phyloP scores from a whole-genome alignment of 140 eudicot species.

The Ambrosia hybrid region DNA sequence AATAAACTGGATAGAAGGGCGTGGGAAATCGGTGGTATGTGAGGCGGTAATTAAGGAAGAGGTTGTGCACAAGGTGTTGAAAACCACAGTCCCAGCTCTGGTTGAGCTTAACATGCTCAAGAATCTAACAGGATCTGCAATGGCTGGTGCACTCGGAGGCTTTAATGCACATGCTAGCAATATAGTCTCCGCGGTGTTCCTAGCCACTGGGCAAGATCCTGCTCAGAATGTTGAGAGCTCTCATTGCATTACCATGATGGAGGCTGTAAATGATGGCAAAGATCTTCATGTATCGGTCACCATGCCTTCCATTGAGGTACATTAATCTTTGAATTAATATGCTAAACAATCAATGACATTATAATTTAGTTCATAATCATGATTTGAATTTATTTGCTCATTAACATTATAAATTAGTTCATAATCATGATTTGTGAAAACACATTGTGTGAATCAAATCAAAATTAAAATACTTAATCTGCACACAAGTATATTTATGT shows the following conservation, averaged over 20 bases:
- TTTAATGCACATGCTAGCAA: constrained; percentile 85
- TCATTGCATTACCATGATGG: constrained; percentile 78
- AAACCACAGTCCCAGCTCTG: constrained; percentile 51
- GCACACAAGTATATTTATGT: background rate
- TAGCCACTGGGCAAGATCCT: constrained; percentile 81
- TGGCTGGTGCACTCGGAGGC: constrained; percentile 80
- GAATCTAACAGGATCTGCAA: constrained; percentile 66
- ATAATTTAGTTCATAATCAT: background rate
- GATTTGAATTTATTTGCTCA: background rate
- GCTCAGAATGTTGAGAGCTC: constrained; percentile 78
- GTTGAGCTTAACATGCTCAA: constrained; percentile 79
- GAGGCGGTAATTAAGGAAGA: constrained; percentile 69
- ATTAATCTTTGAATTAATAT: background rate
- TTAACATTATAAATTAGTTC: too few relatives aligned
- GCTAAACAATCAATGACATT: background rate
- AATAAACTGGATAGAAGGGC: constrained; percentile 71
- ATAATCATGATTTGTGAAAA: background rate
- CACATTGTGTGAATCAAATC: background rate
- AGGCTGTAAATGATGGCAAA: constrained; percentile 56
- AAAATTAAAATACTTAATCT: background rate
- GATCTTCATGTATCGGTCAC: constrained; percentile 74
- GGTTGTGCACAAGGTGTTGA: constrained; percentile 57
- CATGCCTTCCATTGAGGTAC: constrained; percentile 85
- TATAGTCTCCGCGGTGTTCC: constrained; percentile 60
- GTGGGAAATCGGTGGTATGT: constrained; percentile 75